Percentiles rank a stretch among this genome's conserved stretches.
phyloP scores from a whole-genome alignment of 148 eudicot genomes.

The Drosera capensis region DNA sequence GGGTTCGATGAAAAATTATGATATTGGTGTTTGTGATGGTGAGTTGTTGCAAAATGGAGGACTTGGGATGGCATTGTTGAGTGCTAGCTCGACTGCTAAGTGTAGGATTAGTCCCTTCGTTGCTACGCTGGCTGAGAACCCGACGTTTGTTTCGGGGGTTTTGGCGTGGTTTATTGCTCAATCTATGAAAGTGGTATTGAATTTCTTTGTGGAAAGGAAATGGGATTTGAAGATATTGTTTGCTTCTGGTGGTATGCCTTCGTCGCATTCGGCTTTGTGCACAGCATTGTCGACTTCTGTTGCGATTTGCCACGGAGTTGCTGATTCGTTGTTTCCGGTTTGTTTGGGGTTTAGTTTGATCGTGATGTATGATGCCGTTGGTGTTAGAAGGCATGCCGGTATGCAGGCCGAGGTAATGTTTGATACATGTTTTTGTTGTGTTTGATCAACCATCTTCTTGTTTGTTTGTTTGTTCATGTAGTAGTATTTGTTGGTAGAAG shows the following conservation, averaged over 20 bases:
- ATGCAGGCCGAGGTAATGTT: slow-evolving; percentile 78
- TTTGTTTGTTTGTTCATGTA: not conserved
- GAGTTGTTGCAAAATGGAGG: slow-evolving; percentile 34
- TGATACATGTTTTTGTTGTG: not conserved
- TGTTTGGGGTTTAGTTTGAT: slow-evolving; percentile 79
- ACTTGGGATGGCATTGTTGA: slow-evolving; percentile 39
- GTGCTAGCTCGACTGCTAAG: slow-evolving; percentile 49
- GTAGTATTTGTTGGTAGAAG: not conserved
- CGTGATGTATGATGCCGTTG: slow-evolving; percentile 96
- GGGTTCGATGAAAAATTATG: slow-evolving; percentile 13
- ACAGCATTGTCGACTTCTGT: slow-evolving; percentile 80
- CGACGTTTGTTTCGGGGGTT: slow-evolving; percentile 61
- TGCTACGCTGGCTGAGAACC: slow-evolving; percentile 55
- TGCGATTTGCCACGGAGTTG: slow-evolving; percentile 72
- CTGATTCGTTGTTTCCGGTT: slow-evolving; percentile 79
- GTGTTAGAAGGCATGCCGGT: slow-evolving; percentile 87
- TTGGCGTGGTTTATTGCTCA: slow-evolving; percentile 61
- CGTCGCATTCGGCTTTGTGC: slow-evolving; percentile 83
- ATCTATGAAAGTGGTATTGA: slow-evolving; percentile 46
- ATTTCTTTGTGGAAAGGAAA: slow-evolving; percentile 61
- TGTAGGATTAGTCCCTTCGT: slow-evolving; percentile 51
- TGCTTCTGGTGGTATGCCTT: slow-evolving; percentile 96
- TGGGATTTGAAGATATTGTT: slow-evolving; percentile 60
- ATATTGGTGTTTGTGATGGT: slow-evolving; percentile 2
- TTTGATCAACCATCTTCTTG: not conserved